These are phyloP conservation scores for Serpula lacrymans DNA, from an alignment of 768 basidiomycete species.

Conservation along the genomic window DNA sequence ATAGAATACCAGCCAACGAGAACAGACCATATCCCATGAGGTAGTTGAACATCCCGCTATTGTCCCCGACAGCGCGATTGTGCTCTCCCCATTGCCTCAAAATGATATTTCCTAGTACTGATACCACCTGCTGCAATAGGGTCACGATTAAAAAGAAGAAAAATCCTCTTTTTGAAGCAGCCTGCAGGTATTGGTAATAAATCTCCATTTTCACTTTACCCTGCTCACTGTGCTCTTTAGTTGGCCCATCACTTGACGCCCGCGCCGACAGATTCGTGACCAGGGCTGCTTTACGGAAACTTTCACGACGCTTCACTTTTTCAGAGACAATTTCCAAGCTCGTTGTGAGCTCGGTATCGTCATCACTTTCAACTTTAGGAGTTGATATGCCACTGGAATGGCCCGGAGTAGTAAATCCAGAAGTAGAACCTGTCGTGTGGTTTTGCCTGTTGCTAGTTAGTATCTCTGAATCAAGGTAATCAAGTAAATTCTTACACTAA, in stretches of 20 bases:
- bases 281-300: conserved; percentile 56
- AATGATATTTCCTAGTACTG: conserved; percentile 59
- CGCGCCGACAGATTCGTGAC: conserved; percentile 39
- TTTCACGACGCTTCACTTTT: conserved; percentile 53
- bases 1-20: conserved; percentile 52
- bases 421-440: conserved; percentile 42
- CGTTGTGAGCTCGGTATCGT: conserved; percentile 19
- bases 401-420: conserved; percentile 53
- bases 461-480: neutral
- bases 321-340: conserved; percentile 40
- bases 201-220: conserved; percentile 78
- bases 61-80: conserved; percentile 58
- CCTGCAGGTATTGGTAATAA: conserved; percentile 73
- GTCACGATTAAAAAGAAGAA: conserved; percentile 57
- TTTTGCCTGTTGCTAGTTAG: conserved; percentile 42
- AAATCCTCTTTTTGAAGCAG: conserved; percentile 76
- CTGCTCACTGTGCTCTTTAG: conserved; percentile 73
- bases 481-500: conserved; percentile 55
- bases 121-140: conserved; percentile 51
- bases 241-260: conserved; percentile 42
- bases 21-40: conserved; percentile 66
- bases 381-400: conserved; percentile 22
- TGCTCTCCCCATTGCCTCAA: conserved; percentile 83
- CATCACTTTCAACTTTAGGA: conserved; percentile 19
- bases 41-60: conserved; percentile 55